Base-by-base conservation (phyloP, 495 filamentous ascomycete genomes). In the Hyphodiscus hymeniophilus region DNA sequence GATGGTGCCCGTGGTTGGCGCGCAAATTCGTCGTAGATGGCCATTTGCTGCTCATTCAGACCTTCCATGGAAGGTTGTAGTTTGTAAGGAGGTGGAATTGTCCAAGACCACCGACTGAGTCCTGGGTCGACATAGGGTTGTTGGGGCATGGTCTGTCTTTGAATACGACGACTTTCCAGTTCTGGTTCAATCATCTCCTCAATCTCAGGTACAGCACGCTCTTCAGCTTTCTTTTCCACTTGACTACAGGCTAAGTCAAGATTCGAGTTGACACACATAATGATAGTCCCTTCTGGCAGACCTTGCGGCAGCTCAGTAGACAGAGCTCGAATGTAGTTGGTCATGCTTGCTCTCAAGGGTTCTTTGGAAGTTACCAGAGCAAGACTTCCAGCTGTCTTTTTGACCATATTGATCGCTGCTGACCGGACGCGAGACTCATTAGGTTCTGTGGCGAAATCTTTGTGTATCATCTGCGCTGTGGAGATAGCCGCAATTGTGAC, bases 201-300 rank as follows among this genome's bases (percentile, higher is more conserved):
- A 51, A 99, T 95, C 62, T 97, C 91, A 12, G 86, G 84, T 26
- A 95, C 71, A 11, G 91, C 89, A 45, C 89, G 88, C 54, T 92
- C 85, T 61, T 96, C 91, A 8, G 92, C 94, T 28, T 89, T 89
- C 58, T 89, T 85, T 63, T 97, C 92, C 22, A 99, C 89, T 49
- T 94, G 82, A 42, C 76, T 82, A 59, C 92, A 97, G 35, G 92
- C 89, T 40, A 85, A 76, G 53, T 99, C 92, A 23, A 97, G 73
- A 63, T 99, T 99, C 47, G 95, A 92, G 60, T 97, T 97, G 50
- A 97, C 90, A 62, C 94, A 96, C 85, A 97, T 94, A 49, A 95
- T 74, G 46, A 97, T 90, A 20, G 79, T 79, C 16, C 89, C 89
- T 60, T 99, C 94, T 1, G 89, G 85, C 18, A 89, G 69, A 51